Evolutionary conservation across 257 asterid species (phyloP).

Genomic region (Solanum sitiens): DNA sequence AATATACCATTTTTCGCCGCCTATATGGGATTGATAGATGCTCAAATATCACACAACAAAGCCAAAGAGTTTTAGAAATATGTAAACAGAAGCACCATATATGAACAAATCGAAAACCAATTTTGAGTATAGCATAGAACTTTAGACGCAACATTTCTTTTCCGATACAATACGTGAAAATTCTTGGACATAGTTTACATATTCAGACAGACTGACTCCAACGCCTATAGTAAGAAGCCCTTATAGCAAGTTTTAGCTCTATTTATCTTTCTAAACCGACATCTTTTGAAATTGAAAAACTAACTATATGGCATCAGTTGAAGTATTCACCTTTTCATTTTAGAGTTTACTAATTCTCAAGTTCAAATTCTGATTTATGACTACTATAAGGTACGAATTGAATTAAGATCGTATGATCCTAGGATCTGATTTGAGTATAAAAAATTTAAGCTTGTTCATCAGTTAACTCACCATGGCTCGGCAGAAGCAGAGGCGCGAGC

Average conservation of each 20-base stretch:
- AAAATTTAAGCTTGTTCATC: background rate
- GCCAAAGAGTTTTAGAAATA: background rate
- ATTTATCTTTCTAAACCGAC: too few relatives aligned
- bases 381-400: background rate
- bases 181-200: background rate
- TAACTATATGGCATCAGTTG: background rate
- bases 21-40: background rate
- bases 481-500: background rate
- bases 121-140: background rate
- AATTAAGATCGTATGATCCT: background rate
- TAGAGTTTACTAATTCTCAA: background rate
- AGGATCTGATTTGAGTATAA: background rate
- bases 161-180: background rate
- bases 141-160: background rate
- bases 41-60: background rate
- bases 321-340: background rate
- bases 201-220: background rate
- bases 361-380: background rate
- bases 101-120: background rate
- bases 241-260: background rate
- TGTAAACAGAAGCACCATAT: background rate
- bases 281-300: background rate
- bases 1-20: background rate
- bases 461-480: background rate
- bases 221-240: background rate